Evolutionary conservation across 306 rosid species (phyloP).

Genomic region (Delonix regia): DNA sequence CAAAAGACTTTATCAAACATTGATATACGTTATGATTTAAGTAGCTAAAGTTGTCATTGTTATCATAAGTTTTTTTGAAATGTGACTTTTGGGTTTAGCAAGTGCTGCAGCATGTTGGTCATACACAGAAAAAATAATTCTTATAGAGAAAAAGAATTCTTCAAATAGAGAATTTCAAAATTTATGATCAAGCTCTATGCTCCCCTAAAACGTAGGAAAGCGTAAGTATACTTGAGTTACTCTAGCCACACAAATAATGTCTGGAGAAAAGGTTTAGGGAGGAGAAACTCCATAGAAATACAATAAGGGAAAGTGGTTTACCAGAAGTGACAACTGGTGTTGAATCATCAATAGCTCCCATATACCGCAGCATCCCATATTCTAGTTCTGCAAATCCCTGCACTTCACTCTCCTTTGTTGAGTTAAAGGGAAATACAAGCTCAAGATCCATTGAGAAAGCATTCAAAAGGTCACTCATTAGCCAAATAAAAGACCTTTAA

Average conservation of each 20-base stretch:
- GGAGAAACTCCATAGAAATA: not conserved
- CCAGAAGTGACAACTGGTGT: conserved; percentile 87
- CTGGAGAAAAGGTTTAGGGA: not conserved
- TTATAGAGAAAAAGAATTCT: not conserved
- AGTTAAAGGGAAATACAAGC: conserved; percentile 26
- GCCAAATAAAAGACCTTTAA: conserved; percentile 23
- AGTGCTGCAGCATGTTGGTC: not conserved
- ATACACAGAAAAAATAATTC: not conserved
- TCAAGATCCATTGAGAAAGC: conserved; percentile 11
- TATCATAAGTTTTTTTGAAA: too few relatives aligned
- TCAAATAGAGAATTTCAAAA: not conserved
- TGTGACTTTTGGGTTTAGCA: too few relatives aligned
- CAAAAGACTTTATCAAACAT: too few relatives aligned
- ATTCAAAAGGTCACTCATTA: not conserved
- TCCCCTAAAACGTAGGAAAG: conserved; percentile 16
- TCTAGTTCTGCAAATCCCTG: conserved; percentile 97
- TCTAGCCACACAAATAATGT: not conserved
- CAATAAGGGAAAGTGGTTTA: conserved; percentile 34
- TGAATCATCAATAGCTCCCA: conserved; percentile 85
- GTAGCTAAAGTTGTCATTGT: too few relatives aligned
- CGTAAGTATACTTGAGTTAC: conserved; percentile 6
- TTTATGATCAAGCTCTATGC: conserved; percentile 14
- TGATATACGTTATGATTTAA: too few relatives aligned
- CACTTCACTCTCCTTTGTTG: conserved; percentile 32
- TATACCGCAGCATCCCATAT: conserved; percentile 84